Base-by-base conservation (phyloP, 805 yeast species). In the Monosporozyma servazzii region DNA sequence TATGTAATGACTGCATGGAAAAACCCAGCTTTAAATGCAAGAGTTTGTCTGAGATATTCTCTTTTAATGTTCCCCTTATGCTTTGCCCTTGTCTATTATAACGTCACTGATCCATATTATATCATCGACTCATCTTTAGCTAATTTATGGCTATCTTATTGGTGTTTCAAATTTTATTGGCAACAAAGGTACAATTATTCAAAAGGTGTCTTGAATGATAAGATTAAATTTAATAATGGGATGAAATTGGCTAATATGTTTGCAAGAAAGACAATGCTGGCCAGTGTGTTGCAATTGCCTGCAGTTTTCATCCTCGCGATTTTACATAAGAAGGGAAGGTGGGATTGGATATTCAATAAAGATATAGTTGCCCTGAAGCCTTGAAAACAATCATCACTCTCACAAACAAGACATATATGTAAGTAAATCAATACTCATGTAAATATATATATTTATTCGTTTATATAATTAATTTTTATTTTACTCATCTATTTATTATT, bases 1-100 rank as follows among this genome's bases (percentile, higher is more conserved):
- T 93, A 93, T 68, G 89, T 88, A n/a, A 93, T 93, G 99, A 78
- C 97, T 0, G 95, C 96, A 0, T 90, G 86, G 72, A 90, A 83
- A 55, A 87, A 91, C 62, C 99, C 99, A 2, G 79, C 79, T 52
- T 71, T 93, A 48, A 93, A 93, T 65, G 97, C 98, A 0, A 74
- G 99, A 48, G 99, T 93, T 0, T 90, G 96, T 1, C 74, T 93
- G 48, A 73, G 99, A 45, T 91, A 93, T 64, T 85, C 98, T 0
- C 56, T 91, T n/a, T 72, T 86, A 53, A 89, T 93, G 96, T 86
- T 93, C 69, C 98, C 98, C 2, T 71, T 93, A 40, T 93, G 98
- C 67, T 77, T 81, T 62, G 96, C 95, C 0, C 69, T 93, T 53
- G 73, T 84, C 45, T 87, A 86, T 65, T 88, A 68, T 63, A 85